Evolutionary conservation across 495 filamentous ascomycete species (phyloP).

Genomic region (Glutinoglossum americanum): DNA sequence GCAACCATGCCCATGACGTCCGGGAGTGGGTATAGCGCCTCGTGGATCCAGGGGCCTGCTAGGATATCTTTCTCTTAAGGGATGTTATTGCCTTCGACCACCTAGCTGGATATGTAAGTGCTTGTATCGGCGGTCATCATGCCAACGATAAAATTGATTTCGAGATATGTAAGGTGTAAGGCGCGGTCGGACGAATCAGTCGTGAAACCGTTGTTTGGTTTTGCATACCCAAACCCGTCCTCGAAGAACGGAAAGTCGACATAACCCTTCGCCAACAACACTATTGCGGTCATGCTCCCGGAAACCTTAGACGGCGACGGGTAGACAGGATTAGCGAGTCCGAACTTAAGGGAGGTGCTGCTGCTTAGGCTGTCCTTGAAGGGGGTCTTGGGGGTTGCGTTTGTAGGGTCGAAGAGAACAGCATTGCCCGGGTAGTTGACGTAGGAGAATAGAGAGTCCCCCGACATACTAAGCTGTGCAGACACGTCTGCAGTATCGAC

Average conservation of each 20-base stretch:
- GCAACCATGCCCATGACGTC: neutral
- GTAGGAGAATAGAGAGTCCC: neutral
- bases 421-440: neutral
- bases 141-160: constrained; percentile 7
- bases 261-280: neutral
- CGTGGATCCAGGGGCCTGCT: neutral
- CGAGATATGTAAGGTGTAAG: neutral
- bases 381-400: neutral
- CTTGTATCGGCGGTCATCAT: constrained; percentile 4
- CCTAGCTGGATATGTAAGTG: constrained; percentile 7
- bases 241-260: neutral
- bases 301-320: neutral
- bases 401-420: neutral
- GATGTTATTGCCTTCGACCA: constrained; percentile 5
- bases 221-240: neutral
- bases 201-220: neutral
- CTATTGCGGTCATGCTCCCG: neutral
- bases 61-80: neutral
- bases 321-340: neutral
- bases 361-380: neutral
- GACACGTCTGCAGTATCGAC: neutral
- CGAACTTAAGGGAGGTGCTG: neutral
- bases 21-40: neutral
- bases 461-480: neutral
- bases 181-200: neutral